Conservation (phyloP, 805 yeast species). For the Sugiyamaella lignohabitans region DNA sequence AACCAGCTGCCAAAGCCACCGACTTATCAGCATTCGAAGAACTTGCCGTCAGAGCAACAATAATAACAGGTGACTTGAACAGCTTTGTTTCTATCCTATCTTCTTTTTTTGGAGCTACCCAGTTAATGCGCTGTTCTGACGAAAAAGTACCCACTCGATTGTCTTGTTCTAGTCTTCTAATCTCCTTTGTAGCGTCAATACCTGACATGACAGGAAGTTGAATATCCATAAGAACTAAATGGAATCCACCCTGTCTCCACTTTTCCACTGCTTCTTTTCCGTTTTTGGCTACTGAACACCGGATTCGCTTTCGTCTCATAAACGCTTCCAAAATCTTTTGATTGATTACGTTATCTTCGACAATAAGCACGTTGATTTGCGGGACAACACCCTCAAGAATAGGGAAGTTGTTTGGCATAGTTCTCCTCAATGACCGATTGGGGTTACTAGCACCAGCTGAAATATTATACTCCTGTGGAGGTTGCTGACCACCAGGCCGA, state of each 20-base stretch:
- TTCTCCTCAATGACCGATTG: background rate
- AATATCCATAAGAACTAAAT: constrained; percentile 92
- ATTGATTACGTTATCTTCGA: constrained; percentile 93
- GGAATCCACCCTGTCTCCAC: constrained; percentile 94
- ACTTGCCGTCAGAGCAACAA: constrained; percentile 93
- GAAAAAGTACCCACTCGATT: constrained; percentile 66
- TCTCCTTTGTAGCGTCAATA: constrained; percentile 88
- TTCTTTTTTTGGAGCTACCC: constrained; percentile 30
- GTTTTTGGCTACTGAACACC: constrained; percentile 79
- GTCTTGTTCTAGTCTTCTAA: constrained; percentile 71
- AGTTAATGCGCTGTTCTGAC: constrained; percentile 33
- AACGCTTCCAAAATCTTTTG: constrained; percentile 88
- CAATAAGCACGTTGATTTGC: constrained; percentile 82
- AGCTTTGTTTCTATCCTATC: constrained; percentile 53
- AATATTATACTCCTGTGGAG: background rate
- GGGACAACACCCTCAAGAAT: constrained; percentile 59
- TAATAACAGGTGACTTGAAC: constrained; percentile 93
- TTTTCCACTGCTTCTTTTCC: constrained; percentile 93
- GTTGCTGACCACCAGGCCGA: no score
- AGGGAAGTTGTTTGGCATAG: constrained; percentile 7
- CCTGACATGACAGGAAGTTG: constrained; percentile 96
- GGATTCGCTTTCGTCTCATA: constrained; percentile 75
- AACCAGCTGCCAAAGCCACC: constrained; percentile 92
- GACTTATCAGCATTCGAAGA: constrained; percentile 78
- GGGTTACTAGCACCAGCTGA: constrained; percentile 1